phyloP scores from a whole-genome alignment of 306 rosid species.

The Malus sylvestris region DNA sequence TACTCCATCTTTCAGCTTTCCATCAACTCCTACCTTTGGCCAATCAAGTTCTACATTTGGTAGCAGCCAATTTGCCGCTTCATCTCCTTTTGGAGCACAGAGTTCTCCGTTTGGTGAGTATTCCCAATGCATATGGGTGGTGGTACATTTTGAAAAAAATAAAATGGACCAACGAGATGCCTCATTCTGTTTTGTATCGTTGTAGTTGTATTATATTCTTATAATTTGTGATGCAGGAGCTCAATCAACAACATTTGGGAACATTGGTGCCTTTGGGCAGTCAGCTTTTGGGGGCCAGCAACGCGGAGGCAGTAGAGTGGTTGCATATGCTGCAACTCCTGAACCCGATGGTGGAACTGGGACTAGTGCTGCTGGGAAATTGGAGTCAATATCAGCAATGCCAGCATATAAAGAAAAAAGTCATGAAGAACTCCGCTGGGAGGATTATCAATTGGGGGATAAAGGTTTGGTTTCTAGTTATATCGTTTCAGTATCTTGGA shows the following conservation, averaged over 20 bases:
- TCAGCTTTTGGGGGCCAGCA: conserved; percentile 68
- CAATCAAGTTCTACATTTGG: conserved; percentile 70
- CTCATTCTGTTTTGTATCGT: not conserved
- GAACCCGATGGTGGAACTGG: conserved; percentile 54
- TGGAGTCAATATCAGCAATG: conserved; percentile 94
- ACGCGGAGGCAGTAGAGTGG: conserved; percentile 77
- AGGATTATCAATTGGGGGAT: conserved; percentile 86
- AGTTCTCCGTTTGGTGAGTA: conserved; percentile 77
- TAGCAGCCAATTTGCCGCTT: not conserved
- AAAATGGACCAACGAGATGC: not conserved
- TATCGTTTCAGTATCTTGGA: not conserved
- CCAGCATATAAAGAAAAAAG: conserved; percentile 77
- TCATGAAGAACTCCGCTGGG: conserved; percentile 97
- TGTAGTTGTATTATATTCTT: not conserved
- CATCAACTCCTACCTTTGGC: conserved; percentile 56
- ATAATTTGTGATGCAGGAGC: conserved; percentile 36
- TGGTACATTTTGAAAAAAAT: conserved; percentile 9
- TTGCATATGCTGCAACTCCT: conserved; percentile 58
- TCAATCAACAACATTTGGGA: conserved; percentile 62
- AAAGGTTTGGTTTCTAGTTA: conserved; percentile 37
- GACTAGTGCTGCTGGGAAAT: conserved; percentile 45
- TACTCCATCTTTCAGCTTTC: conserved; percentile 60
- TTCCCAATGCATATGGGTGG: not conserved
- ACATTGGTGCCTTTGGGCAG: conserved; percentile 48
- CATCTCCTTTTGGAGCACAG: conserved; percentile 70